A percentile compares a stretch with the other conserved stretches of the same genome.
phyloP scores from a whole-genome alignment of 257 asterid species.

The Solanum okadae region DNA sequence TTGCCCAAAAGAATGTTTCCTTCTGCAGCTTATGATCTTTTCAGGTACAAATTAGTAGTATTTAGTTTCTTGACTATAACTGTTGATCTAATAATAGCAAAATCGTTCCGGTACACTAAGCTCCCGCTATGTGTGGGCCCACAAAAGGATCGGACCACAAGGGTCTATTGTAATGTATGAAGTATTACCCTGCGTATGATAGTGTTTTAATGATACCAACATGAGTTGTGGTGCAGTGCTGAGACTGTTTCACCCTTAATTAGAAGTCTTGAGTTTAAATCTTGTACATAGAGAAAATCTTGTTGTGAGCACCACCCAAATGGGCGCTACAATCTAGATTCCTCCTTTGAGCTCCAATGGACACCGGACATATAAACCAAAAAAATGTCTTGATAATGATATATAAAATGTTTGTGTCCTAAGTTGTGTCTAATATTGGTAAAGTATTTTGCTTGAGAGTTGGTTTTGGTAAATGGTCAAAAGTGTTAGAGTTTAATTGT shows the following conservation, averaged over 20 bases:
- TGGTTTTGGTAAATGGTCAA: neutral
- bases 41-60: constrained; percentile 20
- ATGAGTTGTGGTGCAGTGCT: neutral
- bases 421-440: neutral
- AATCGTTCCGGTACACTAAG: neutral
- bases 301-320: neutral
- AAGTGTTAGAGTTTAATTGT: too few species aligned
- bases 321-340: neutral
- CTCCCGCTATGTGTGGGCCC: accelerated
- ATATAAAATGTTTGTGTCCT: neutral
- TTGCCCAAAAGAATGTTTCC: constrained; percentile 47
- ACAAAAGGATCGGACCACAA: too few species aligned
- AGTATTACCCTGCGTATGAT: too few species aligned
- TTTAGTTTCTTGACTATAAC: neutral
- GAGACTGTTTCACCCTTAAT: neutral
- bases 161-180: too few species aligned
- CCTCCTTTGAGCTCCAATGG: neutral
- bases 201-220: neutral
- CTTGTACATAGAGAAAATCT: neutral
- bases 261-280: neutral
- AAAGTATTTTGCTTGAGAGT: neutral
- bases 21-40: constrained; percentile 62
- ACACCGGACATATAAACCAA: neutral
- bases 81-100: neutral
- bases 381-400: neutral